A percentile compares a stretch with the other conserved stretches of the same genome.
Evolutionary conservation across 1,139 yeast species (phyloP).

Genomic region (Kurtzmaniella quercitrusa): DNA sequence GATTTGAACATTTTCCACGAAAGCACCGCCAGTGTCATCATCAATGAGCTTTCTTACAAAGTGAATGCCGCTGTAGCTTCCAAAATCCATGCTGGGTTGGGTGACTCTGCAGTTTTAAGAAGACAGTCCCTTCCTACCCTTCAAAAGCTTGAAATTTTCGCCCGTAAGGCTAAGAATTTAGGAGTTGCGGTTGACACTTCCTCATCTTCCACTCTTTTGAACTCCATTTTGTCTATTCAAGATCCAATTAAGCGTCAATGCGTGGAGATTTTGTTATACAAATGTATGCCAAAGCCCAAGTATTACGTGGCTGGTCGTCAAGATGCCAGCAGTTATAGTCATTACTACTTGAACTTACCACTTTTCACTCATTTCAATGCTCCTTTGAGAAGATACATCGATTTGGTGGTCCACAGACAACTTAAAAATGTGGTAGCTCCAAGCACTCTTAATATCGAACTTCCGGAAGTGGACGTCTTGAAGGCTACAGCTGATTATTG

Average conservation of each 20-base stretch:
- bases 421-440: constrained; percentile 50
- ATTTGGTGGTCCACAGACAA: constrained; percentile 89
- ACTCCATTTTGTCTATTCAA: constrained; percentile 61
- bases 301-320: constrained; percentile 87
- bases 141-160: constrained; percentile 77
- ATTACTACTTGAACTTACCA: constrained; percentile 78
- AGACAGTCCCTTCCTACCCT: constrained; percentile 84
- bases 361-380: constrained; percentile 91
- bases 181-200: constrained; percentile 73
- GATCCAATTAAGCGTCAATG: constrained; percentile 67
- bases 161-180: constrained; percentile 60
- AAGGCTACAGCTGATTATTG: constrained; percentile 87
- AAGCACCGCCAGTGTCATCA: constrained; percentile 51
- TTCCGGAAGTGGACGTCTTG: constrained; percentile 59
- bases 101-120: constrained; percentile 79
- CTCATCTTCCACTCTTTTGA: constrained; percentile 67
- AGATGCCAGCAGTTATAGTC: constrained; percentile 74
- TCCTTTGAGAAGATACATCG: constrained; percentile 90
- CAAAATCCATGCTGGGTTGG: constrained; percentile 67
- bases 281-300: constrained; percentile 81
- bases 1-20: constrained; percentile 71
- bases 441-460: constrained; percentile 1
- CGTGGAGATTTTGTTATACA: constrained; percentile 73
- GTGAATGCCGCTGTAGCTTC: constrained; percentile 88
- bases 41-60: constrained; percentile 74